A percentile compares a stretch with the other conserved stretches of the same genome.
phyloP scores from a whole-genome alignment of 2,329 filamentous ascomycete species.

The Phyllosticta citriasiana region DNA sequence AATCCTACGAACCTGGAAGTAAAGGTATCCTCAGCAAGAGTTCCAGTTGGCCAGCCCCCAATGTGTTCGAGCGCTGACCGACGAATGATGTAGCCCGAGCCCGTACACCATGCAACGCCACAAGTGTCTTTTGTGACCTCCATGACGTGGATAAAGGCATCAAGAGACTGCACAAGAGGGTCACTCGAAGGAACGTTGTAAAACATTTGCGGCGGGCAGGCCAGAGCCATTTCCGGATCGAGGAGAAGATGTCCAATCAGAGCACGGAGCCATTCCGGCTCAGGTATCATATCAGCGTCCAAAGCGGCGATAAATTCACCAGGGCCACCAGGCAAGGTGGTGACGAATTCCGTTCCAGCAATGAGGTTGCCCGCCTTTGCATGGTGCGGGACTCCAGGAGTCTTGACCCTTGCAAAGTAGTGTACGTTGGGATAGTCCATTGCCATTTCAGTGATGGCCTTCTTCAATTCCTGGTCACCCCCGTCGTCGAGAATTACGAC shows the following conservation, averaged over 20 bases:
- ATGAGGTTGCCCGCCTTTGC: constrained; percentile 32
- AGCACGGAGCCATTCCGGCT: constrained; percentile 49
- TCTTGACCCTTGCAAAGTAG: constrained; percentile 35
- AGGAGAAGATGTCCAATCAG: constrained; percentile 46
- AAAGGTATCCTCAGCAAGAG: background rate
- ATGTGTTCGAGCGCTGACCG: constrained; percentile 21
- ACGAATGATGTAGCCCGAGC: constrained; percentile 34
- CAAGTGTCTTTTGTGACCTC: constrained; percentile 34
- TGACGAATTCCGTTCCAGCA: constrained; percentile 6
- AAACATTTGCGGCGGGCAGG: constrained; percentile 49
- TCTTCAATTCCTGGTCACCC: constrained; percentile 24
- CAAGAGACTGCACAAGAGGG: constrained; percentile 47
- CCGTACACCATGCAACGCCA: constrained; percentile 51
- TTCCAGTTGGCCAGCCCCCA: constrained; percentile 23
- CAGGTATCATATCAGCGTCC: constrained; percentile 60
- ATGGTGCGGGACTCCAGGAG: constrained; percentile 47
- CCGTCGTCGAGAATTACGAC: constrained; percentile 35
- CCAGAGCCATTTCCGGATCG: constrained; percentile 48
- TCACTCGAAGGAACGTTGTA: constrained; percentile 53
- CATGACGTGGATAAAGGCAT: constrained; percentile 48
- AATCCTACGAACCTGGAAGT: background rate
- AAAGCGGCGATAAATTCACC: constrained; percentile 31
- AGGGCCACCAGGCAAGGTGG: constrained; percentile 7
- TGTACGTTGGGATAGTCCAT: constrained; percentile 29
- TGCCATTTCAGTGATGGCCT: constrained; percentile 24